phyloP scores from a whole-genome alignment of 176 grass and related monocot species.

The Oryza officinalis region DNA sequence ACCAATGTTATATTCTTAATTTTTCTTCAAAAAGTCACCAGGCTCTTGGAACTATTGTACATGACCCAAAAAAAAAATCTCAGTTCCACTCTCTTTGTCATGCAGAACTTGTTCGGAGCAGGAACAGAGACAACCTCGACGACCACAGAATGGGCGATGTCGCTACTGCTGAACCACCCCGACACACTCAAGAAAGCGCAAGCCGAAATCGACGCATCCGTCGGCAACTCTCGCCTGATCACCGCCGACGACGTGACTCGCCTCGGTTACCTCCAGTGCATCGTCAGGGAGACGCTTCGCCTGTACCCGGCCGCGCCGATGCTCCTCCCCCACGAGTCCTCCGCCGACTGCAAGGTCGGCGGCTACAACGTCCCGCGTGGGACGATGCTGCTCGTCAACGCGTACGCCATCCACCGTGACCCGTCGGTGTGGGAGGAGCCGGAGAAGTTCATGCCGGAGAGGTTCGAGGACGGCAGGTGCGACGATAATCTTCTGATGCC shows the following conservation, averaged over 20 bases:
- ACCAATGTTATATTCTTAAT: not conserved
- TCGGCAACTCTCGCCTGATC: conserved; percentile 45
- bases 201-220: conserved; percentile 46
- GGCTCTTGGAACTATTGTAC: not conserved
- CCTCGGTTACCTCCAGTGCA: conserved; percentile 56
- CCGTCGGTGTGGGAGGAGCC: conserved; percentile 47
- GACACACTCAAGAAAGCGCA: conserved; percentile 40
- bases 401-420: conserved; percentile 64
- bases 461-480: conserved; percentile 41
- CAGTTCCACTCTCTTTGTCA: no score
- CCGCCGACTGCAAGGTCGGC: conserved; percentile 50
- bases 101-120: conserved; percentile 51
- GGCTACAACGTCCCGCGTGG: conserved; percentile 60
- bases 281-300: conserved; percentile 66
- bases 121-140: conserved; percentile 68
- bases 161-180: conserved; percentile 64
- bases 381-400: conserved; percentile 65
- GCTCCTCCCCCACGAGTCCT: conserved; percentile 56
- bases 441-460: conserved; percentile 50
- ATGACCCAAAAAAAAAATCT: no score
- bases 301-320: conserved; percentile 61
- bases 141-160: conserved; percentile 69
- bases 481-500: conserved; percentile 45
- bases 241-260: conserved; percentile 41
- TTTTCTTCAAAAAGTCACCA: not conserved